Percentiles rank a stretch among this genome's conserved stretches.
phyloP scores from a whole-genome alignment of 169 alveolate species.

The Babesia sp. region DNA sequence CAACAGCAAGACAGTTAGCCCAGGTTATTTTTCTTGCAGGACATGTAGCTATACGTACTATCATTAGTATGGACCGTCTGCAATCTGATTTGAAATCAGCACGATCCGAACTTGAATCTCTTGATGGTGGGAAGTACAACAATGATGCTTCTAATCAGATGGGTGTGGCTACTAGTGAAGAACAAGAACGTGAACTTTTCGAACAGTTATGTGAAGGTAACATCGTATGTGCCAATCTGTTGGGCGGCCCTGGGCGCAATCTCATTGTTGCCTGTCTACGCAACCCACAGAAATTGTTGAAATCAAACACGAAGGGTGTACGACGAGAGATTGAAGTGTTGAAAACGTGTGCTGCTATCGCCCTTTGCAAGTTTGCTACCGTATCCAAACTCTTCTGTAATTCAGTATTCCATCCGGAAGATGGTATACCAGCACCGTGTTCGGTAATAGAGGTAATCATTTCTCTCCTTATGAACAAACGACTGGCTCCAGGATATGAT shows the following conservation, averaged over 20 bases:
- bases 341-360: conserved; percentile 44
- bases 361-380: conserved; percentile 59
- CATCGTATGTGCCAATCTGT: conserved; percentile 53
- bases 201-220: conserved; percentile 53
- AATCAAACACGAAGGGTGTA: neutral
- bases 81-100: conserved; percentile 50
- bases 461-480: conserved; percentile 40
- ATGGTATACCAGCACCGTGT: neutral
- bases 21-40: conserved; percentile 61
- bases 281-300: conserved; percentile 13
- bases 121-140: conserved; percentile 15
- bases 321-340: conserved; percentile 26
- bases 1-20: conserved; percentile 29
- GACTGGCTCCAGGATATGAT: conserved; percentile 1
- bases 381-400: conserved; percentile 61
- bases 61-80: conserved; percentile 42
- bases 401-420: conserved; percentile 24
- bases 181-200: conserved; percentile 56
- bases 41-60: conserved; percentile 62
- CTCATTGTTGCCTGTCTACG: conserved; percentile 35
- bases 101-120: conserved; percentile 41
- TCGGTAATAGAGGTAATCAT: conserved; percentile 46
- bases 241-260: conserved; percentile 55
- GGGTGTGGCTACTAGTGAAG: conserved; percentile 68
- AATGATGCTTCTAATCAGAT: conserved; percentile 32